A percentile compares a stretch with the other conserved stretches of the same genome.
Evolutionary conservation across 208 protist genomes (phyloP).

Genomic region (Trypanosoma melophagium): DNA sequence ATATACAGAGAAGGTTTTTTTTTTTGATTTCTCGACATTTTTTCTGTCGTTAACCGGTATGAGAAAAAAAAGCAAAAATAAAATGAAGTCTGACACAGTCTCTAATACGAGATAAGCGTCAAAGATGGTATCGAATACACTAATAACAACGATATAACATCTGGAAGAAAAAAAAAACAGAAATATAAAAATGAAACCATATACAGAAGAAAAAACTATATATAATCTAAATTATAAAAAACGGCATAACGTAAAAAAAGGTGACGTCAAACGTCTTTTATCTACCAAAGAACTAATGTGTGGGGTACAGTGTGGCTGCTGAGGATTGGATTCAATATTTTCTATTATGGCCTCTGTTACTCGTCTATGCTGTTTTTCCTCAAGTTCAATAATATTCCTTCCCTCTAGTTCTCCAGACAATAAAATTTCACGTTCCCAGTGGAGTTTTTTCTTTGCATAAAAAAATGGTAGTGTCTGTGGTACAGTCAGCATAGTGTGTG

Average conservation of each 20-base stretch:
- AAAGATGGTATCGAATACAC: slow-evolving; percentile 4
- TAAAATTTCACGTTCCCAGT: slow-evolving; percentile 21
- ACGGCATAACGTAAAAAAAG: not conserved
- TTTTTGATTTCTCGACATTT: too few species aligned
- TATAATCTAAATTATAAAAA: not conserved
- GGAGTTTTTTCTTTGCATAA: not conserved
- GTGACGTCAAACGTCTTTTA: not conserved
- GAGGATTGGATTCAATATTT: not conserved
- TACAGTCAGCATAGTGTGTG: too few species aligned
- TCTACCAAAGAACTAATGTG: not conserved
- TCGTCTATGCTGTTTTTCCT: slow-evolving; percentile 33
- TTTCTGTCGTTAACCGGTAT: not conserved
- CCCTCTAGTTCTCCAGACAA: slow-evolving; percentile 45
- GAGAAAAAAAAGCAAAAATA: slow-evolving; percentile 1
- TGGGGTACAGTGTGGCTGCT: not conserved
- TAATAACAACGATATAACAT: slow-evolving; percentile 9
- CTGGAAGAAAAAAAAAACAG: not conserved
- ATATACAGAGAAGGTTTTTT: too few species aligned
- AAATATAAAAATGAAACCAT: not conserved
- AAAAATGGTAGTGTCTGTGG: not conserved
- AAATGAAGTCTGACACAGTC: not conserved
- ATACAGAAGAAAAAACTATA: slow-evolving; percentile 1
- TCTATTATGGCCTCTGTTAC: slow-evolving; percentile 13
- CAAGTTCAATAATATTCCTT: slow-evolving; percentile 39
- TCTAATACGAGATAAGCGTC: too few species aligned